phyloP scores from a whole-genome alignment of 306 rosid species.

The Hippophae rhamnoides region DNA sequence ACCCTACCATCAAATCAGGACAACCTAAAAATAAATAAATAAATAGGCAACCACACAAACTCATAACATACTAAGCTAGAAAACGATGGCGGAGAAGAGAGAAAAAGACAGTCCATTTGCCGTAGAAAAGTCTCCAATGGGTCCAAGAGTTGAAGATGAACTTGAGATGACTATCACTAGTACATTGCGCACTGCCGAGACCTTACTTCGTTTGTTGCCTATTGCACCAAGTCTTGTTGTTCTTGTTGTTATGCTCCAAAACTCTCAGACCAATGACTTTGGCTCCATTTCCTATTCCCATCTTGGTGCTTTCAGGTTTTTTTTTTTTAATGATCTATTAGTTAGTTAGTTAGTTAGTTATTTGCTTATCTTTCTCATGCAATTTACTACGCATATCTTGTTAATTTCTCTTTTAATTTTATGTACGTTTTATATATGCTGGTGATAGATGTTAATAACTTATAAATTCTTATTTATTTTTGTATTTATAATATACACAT shows the following conservation, averaged over 20 bases:
- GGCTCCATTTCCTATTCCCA: constrained; percentile 66
- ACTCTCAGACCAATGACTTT: constrained; percentile 52
- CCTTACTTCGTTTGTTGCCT: constrained; percentile 61
- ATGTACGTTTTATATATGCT: too few species aligned
- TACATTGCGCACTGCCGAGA: constrained; percentile 51
- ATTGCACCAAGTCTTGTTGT: constrained; percentile 70
- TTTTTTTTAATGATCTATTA: not conserved
- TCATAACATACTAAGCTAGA: too few species aligned
- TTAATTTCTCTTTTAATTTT: not conserved
- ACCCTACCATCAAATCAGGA: too few species aligned
- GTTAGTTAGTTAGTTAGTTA: not conserved
- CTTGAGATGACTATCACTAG: constrained; percentile 16
- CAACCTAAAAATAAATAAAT: not conserved
- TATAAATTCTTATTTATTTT: too few species aligned
- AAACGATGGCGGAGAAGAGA: constrained; percentile 1
- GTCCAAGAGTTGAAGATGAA: constrained; percentile 7
- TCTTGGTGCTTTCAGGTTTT: constrained; percentile 68
- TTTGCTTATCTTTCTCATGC: not conserved
- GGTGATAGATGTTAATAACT: too few species aligned
- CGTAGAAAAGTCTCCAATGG: constrained; percentile 24
- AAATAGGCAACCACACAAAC: not conserved
- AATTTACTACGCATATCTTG: not conserved
- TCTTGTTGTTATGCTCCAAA: constrained; percentile 69
- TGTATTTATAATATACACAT: too few species aligned
- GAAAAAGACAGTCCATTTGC: constrained; percentile 9